Base-by-base conservation (phyloP, 768 basidiomycete species). In the Leucosporidium yakuticum region DNA sequence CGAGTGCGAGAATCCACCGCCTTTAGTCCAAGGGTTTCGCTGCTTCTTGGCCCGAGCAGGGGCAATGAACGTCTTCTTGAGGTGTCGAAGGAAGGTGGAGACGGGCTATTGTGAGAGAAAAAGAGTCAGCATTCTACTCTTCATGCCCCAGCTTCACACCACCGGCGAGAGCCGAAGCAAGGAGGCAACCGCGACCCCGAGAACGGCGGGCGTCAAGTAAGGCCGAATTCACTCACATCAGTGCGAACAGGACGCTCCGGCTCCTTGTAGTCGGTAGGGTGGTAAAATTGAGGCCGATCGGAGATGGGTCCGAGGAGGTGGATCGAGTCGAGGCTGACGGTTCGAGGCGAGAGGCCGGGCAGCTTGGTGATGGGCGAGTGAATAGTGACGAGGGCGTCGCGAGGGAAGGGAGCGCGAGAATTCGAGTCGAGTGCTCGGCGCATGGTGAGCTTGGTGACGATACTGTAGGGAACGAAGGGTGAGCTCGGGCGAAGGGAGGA, bases 271-370 rank as follows among this genome's bases (percentile, higher is more conserved):
- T n/a, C 23, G 7, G 9, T 47, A 31, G 70, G 70, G 54, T 71
- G 70, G 23, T 69, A 71, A 0, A 67, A 54, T 32, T 66, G 63
- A 4, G 65, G 65, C n/a, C 21, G 7, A 29, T 51, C 55, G 0
- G 62, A 50, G 7, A 71, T 48, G 4, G 67, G 58, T 21, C 70
- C 70, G 15, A 71, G 59, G 20, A 71, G 61, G 11, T 54, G 50
- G 20, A 68, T 63, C 29, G 17, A 21, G 1, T 51, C 31, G 32
- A 71, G 39, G 4, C 61, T 51, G 0, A 66, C 67, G 3, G 62
- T 44, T 6, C 64, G 50, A 19, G 67, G 67, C 39, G 60, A 39
- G 36, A 60, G 9, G 6, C 20, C 9, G 3, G 56, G 34, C 20
- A 71, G 36, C 1, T 32, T 36, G 4, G 67, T 53, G 27, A 68